Percentiles rank a stretch among this genome's conserved stretches.
Evolutionary conservation across 1,284 basidiomycete species (phyloP).

Genomic region (Rhodotorula sp.): DNA sequence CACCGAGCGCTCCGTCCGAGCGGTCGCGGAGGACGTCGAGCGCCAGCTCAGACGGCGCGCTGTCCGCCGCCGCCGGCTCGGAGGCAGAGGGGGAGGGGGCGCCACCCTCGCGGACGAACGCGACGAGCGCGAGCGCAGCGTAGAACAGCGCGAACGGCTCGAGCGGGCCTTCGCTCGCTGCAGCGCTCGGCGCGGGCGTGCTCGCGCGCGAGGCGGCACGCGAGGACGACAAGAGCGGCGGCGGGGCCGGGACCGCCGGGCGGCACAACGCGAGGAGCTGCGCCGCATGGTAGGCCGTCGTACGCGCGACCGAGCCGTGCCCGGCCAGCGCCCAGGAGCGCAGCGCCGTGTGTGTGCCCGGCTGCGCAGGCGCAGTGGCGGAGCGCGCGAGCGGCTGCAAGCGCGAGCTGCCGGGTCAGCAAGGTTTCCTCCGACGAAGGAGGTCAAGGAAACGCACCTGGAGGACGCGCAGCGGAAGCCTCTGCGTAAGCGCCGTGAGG

Average conservation of each 20-base stretch:
- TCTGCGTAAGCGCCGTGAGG: constrained; percentile 29
- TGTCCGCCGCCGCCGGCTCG: not conserved
- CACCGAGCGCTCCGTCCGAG: constrained; percentile 10
- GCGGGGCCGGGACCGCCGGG: not conserved
- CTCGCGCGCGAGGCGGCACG: not conserved
- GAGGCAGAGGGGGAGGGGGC: not conserved
- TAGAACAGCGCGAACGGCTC: constrained; percentile 42
- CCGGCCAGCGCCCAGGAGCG: constrained; percentile 22
- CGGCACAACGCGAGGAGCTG: constrained; percentile 37
- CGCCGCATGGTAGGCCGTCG: constrained; percentile 38
- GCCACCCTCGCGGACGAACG: constrained; percentile 20
- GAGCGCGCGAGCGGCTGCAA: constrained; percentile 33
- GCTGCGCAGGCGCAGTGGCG: constrained; percentile 1
- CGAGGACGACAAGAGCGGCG: not conserved
- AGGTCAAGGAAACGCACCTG: constrained; percentile 11
- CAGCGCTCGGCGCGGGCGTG: not conserved
- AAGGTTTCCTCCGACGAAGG: no score
- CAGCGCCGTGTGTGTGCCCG: constrained; percentile 3
- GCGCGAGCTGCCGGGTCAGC: not conserved
- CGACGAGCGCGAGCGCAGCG: constrained; percentile 32
- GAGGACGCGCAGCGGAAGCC: constrained; percentile 27
- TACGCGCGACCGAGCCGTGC: constrained; percentile 25
- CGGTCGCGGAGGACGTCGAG: constrained; percentile 35
- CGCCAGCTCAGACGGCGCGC: constrained; percentile 1
- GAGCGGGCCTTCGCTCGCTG: constrained; percentile 31